These are phyloP conservation scores for Mycosarcoma maydis DNA, from an alignment of 1,284 basidiomycete species.

Conservation along the genomic window DNA sequence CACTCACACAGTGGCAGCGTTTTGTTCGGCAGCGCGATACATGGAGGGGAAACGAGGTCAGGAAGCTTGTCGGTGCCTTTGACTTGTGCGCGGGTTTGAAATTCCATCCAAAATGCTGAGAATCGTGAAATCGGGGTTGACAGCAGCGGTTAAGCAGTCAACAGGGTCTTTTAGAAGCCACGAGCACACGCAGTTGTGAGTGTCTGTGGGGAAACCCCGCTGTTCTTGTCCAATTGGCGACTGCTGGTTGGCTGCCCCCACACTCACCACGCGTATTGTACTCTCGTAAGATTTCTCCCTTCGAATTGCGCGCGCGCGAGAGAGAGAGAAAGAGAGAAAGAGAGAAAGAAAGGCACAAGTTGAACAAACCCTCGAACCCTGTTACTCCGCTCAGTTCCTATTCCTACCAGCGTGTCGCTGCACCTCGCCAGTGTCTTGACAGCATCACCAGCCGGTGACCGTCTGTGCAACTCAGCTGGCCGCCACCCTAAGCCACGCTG, in stretches of 20 bases:
- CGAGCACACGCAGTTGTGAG: too few species aligned
- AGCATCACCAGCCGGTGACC: background rate
- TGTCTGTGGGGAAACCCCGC: slow-evolving; percentile 42
- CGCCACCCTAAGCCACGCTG: background rate
- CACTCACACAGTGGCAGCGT: too few species aligned
- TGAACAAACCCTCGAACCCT: background rate
- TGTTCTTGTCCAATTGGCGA: slow-evolving; percentile 17
- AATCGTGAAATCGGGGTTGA: background rate
- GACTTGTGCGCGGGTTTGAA: too few species aligned
- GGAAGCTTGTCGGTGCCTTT: too few species aligned
- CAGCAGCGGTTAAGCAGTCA: slow-evolving; percentile 7
- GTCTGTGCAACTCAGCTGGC: slow-evolving; percentile 2
- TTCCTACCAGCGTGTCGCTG: too few species aligned
- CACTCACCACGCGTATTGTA: too few species aligned
- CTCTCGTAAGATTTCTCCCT: background rate
- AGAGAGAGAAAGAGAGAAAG: background rate
- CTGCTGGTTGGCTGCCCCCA: slow-evolving; percentile 26
- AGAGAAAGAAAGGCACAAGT: background rate
- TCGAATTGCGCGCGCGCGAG: slow-evolving; percentile 1
- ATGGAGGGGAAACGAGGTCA: too few species aligned
- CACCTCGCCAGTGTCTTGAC: background rate
- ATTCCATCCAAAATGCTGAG: too few species aligned
- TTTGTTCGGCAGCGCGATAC: too few species aligned
- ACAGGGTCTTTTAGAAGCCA: slow-evolving; percentile 19
- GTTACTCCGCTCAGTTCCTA: slow-evolving; percentile 1